Percentiles rank a stretch among this genome's conserved stretches.
These are phyloP conservation scores for Penicillium crustosum DNA, from an alignment of 2,329 filamentous ascomycete species.

Conservation along the genomic window DNA sequence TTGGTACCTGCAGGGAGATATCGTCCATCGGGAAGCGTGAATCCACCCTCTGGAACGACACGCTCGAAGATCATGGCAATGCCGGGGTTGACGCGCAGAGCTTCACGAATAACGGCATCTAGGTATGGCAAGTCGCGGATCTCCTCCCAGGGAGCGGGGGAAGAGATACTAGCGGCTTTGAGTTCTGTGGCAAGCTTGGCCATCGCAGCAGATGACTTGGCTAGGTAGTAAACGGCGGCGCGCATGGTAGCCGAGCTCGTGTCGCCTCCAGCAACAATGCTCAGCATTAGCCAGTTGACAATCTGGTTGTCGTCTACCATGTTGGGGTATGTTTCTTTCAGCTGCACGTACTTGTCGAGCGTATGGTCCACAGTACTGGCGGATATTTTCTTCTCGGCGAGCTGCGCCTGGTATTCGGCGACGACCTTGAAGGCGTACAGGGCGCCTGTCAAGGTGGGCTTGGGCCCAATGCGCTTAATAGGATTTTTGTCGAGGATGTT, in stretches of 20 bases:
- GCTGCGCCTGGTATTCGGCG: slow-evolving; percentile 18
- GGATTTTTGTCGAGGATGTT: slow-evolving; percentile 33
- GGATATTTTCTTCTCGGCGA: slow-evolving; percentile 13
- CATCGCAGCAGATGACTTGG: slow-evolving; percentile 18
- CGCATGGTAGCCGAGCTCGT: slow-evolving; percentile 40
- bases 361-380: slow-evolving; percentile 33
- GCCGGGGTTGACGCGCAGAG: slow-evolving; percentile 51
- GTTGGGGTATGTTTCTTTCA: too few relatives aligned
- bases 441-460: slow-evolving; percentile 21
- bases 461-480: slow-evolving; percentile 27
- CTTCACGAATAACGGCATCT: slow-evolving; percentile 54
- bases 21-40: slow-evolving; percentile 32
- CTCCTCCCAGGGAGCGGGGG: slow-evolving; percentile 19
- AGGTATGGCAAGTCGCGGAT: slow-evolving; percentile 43
- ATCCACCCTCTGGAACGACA: slow-evolving; percentile 43
- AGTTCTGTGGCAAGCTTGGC: slow-evolving; percentile 12
- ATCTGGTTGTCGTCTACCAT: slow-evolving; percentile 24
- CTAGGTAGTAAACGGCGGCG: slow-evolving; percentile 28
- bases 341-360: slow-evolving; percentile 22
- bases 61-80: slow-evolving; percentile 53
- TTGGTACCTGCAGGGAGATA: slow-evolving; percentile 38
- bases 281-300: slow-evolving; percentile 37
- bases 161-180: slow-evolving; percentile 11
- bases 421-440: slow-evolving; percentile 24
- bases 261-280: slow-evolving; percentile 41